Conservation (phyloP, 768 basidiomycete genomes). For the Boletus rubropictus region DNA sequence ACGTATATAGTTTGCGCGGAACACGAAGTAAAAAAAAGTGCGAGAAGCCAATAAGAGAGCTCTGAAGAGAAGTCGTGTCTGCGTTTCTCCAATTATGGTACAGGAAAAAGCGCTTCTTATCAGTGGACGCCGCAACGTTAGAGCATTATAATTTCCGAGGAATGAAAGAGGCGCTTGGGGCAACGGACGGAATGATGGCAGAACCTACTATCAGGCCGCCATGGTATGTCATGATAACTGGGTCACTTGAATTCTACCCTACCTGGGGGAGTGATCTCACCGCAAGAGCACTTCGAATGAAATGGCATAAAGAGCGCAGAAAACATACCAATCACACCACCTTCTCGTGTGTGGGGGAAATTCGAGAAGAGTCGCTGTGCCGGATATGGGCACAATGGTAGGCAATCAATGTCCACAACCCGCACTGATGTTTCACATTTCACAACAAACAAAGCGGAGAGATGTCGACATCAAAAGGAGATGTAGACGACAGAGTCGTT, state of each 20-base stretch:
- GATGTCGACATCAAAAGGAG: slow-evolving; percentile 22
- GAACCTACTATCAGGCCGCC: slow-evolving; percentile 6
- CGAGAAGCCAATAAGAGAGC: slow-evolving; percentile 9
- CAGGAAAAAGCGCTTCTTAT: slow-evolving; percentile 10
- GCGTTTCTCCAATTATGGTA: slow-evolving; percentile 1
- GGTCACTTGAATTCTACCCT: slow-evolving; percentile 6
- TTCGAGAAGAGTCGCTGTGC: slow-evolving; percentile 17
- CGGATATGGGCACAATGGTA: slow-evolving; percentile 20
- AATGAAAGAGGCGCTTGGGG: slow-evolving; percentile 18
- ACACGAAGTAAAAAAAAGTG: slow-evolving; percentile 1
- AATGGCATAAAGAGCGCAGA: slow-evolving; percentile 16
- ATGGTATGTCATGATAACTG: slow-evolving; percentile 7
- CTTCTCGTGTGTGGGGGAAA: slow-evolving; percentile 18
- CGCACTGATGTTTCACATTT: slow-evolving; percentile 19
- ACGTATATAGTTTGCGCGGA: neutral
- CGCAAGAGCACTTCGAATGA: slow-evolving; percentile 19
- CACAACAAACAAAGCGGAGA: slow-evolving; percentile 30
- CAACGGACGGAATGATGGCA: slow-evolving; percentile 11
- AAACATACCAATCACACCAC: slow-evolving; percentile 19
- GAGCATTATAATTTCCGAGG: slow-evolving; percentile 24
- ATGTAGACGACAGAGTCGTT: slow-evolving; percentile 1
- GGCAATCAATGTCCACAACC: slow-evolving; percentile 16
- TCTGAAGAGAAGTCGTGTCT: slow-evolving; percentile 6
- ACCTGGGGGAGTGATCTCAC: slow-evolving; percentile 10
- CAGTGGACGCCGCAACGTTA: slow-evolving; percentile 6